These are phyloP conservation scores for Backusella circina DNA, from an alignment of 192 early-diverging fungal species.

Conservation along the genomic window DNA sequence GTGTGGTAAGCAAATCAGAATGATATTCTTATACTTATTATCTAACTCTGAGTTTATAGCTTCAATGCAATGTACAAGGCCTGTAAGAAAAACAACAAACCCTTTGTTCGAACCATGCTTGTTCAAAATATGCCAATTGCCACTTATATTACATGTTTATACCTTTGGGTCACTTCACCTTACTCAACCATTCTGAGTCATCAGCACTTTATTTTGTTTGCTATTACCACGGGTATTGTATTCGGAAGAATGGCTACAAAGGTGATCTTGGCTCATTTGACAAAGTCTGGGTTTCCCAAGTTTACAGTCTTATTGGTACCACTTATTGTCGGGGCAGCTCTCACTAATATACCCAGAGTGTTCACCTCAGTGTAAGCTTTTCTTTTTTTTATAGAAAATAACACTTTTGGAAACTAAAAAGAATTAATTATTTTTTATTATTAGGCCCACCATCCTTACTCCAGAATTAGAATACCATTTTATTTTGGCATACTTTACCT, in stretches of 20 bases:
- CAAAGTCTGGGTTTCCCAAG: conserved; percentile 76
- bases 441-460: conserved; percentile 55
- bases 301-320: conserved; percentile 80
- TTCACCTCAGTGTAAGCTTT: conserved; percentile 44
- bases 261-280: conserved; percentile 88
- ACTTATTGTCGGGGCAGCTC: conserved; percentile 64
- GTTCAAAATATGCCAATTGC: conserved; percentile 63
- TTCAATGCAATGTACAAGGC: conserved; percentile 36
- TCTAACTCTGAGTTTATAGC: conserved; percentile 2
- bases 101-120: conserved; percentile 53
- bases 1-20: conserved; percentile 31
- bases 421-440: neutral
- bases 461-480: conserved; percentile 64
- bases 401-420: neutral
- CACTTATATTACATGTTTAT: conserved; percentile 57
- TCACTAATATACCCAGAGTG: conserved; percentile 59
- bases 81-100: conserved; percentile 53
- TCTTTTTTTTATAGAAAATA: neutral
- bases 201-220: conserved; percentile 72
- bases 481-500: conserved; percentile 66
- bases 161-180: conserved; percentile 67
- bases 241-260: conserved; percentile 87
- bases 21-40: neutral
- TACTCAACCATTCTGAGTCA: conserved; percentile 63
- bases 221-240: conserved; percentile 71